Percentiles rank a stretch among this genome's conserved stretches.
These are phyloP conservation scores for Saraca asoca DNA, from an alignment of 331 rosid genomes.

Conservation along the genomic window DNA sequence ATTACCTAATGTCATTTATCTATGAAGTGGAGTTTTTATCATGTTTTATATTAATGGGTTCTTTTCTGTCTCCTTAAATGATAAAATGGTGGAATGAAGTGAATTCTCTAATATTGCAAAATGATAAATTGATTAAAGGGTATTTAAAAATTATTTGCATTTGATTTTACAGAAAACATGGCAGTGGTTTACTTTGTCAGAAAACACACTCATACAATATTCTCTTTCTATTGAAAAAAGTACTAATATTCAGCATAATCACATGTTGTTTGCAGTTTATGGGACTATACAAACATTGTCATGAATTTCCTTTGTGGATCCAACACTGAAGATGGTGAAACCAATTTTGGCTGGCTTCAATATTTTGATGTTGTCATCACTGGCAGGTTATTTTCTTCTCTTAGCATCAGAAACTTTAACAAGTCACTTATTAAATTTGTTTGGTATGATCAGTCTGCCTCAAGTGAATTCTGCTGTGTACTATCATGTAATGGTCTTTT, in stretches of 20 bases:
- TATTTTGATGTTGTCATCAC: constrained; percentile 93
- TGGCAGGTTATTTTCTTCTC: constrained; percentile 70
- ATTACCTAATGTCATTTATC: neutral
- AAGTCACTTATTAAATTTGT: constrained; percentile 25
- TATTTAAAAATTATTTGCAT: constrained; percentile 3
- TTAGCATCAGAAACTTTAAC: constrained; percentile 1
- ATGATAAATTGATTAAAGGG: neutral
- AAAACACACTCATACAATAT: neutral
- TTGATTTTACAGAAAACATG: constrained; percentile 14
- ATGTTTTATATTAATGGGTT: neutral
- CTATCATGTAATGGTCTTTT: constrained; percentile 8
- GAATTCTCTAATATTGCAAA: constrained; percentile 4
- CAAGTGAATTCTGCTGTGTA: constrained; percentile 11
- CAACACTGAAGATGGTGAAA: constrained; percentile 45
- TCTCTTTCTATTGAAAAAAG: constrained; percentile 14
- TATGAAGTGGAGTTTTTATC: neutral
- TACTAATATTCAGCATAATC: constrained; percentile 19
- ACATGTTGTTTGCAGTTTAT: constrained; percentile 65
- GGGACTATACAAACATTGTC: constrained; percentile 96
- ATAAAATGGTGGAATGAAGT: neutral
- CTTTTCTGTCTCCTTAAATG: neutral
- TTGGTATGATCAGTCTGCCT: constrained; percentile 27
- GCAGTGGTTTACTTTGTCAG: neutral
- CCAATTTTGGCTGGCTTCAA: constrained; percentile 81
- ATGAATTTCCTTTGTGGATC: constrained; percentile 87